Evolutionary conservation across 2,329 filamentous ascomycete genomes (phyloP).

Genomic region (Zelopaecilomyces penicillatus): DNA sequence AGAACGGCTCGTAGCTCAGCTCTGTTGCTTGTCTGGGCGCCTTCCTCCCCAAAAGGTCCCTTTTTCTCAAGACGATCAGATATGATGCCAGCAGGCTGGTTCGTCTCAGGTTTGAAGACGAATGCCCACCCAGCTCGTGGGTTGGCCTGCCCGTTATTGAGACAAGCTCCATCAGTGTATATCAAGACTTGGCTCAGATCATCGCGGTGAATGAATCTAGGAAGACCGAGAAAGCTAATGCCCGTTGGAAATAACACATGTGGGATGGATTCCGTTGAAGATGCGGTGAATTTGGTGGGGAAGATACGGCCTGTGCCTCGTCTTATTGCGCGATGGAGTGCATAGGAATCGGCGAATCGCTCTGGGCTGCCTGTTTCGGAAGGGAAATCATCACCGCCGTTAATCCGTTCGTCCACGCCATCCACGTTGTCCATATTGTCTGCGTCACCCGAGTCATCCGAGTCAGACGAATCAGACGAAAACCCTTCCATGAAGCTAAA

Average conservation of each 20-base stretch:
- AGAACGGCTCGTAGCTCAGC: conserved; percentile 49
- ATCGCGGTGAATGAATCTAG: conserved; percentile 7
- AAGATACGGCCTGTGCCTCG: conserved; percentile 9
- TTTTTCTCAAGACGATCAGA: conserved; percentile 29
- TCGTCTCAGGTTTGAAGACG: conserved; percentile 13
- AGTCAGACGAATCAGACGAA: neutral
- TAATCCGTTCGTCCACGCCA: neutral
- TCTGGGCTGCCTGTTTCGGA: neutral
- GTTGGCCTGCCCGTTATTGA: conserved; percentile 29
- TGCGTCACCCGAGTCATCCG: neutral
- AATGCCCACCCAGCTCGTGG: conserved; percentile 33
- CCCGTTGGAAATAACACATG: conserved; percentile 2
- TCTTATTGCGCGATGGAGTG: neutral
- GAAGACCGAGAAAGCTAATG: neutral
- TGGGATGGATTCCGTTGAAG: conserved; percentile 6
- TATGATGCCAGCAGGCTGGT: conserved; percentile 8
- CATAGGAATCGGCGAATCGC: neutral
- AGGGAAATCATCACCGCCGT: neutral
- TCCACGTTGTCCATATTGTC: neutral
- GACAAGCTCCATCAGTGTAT: conserved; percentile 37
- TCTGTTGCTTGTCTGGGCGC: conserved; percentile 38
- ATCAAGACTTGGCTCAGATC: conserved; percentile 23
- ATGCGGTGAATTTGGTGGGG: conserved; percentile 11
- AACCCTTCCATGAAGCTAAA: neutral
- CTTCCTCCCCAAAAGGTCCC: conserved; percentile 30